Conservation (phyloP, 495 filamentous ascomycete genomes). For the Tuber brumale region DNA sequence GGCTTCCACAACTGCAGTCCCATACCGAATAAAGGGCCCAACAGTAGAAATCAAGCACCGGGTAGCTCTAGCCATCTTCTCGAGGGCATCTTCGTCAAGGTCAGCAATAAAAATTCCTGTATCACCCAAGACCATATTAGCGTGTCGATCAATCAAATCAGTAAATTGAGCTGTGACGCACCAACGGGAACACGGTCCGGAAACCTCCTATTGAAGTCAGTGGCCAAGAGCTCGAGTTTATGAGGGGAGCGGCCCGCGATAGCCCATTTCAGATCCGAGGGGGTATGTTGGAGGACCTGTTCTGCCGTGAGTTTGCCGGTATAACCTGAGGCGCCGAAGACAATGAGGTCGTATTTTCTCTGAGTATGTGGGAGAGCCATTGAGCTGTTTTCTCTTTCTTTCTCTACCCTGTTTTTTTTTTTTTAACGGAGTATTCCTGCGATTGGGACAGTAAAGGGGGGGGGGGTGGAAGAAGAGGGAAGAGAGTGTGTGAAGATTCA, state of each 20-base stretch:
- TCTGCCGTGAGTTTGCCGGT: conserved; percentile 74
- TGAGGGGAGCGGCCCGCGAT: conserved; percentile 70
- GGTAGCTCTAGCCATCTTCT: conserved; percentile 64
- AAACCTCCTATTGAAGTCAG: conserved; percentile 60
- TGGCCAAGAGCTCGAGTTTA: conserved; percentile 64
- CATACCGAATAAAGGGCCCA: conserved; percentile 74
- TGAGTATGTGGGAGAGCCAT: conserved; percentile 16
- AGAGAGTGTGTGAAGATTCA: not conserved
- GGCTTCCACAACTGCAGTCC: conserved; percentile 75
- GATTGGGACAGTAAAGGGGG: not conserved
- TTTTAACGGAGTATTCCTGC: conserved; percentile 6
- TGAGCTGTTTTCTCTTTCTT: conserved; percentile 17
- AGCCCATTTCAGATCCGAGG: conserved; percentile 82
- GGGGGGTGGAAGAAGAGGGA: not conserved
- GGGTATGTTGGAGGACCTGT: conserved; percentile 64
- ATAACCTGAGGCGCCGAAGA: conserved; percentile 82
- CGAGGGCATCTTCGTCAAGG: conserved; percentile 57
- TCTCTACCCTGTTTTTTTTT: not conserved
- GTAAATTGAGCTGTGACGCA: conserved; percentile 39
- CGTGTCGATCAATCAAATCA: not conserved
- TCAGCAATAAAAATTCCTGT: conserved; percentile 58
- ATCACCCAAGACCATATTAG: conserved; percentile 15
- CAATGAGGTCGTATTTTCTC: conserved; percentile 71
- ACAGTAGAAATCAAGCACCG: conserved; percentile 74
- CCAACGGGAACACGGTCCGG: conserved; percentile 63